Evolutionary conservation across 2,329 filamentous ascomycete species (phyloP), one percentile per base, ranked within the genome.

Genomic region (Phialophora macrospora): DNA sequence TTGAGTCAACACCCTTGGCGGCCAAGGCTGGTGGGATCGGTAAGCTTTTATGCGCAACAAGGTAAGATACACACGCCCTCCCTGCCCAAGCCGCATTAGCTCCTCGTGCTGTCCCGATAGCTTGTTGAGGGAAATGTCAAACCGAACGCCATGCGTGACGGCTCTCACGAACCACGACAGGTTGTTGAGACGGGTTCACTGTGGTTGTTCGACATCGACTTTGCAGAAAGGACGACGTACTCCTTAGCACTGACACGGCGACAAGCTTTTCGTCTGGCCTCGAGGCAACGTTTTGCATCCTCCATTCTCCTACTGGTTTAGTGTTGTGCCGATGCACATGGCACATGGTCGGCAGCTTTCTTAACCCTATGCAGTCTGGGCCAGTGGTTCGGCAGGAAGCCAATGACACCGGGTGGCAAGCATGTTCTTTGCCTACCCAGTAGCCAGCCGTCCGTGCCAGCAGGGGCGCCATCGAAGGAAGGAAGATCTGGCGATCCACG

Each of bases 401-500:
- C 14, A n/a, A 44, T 8, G 14, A 17, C 14, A 41, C 38, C 14
- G 6, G 17, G 38, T 41, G 38, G 38, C 38, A 44, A 44, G 38
- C 38, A 17, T 41, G 38, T 4, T 4, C 17, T 41, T 14, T 41
- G 38, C 2, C 6, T 41, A n/a, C 38, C 17, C 4, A 6, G 38
- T 38, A 2, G 30, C 30, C 30, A 34, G 32, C 32, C 9, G 32
- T 11, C 32, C 32, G 32, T 7, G 38, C 38, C 12, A 41, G 38
- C 38, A 41, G 38, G n/a, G 14, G 34, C n/a, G 24, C 26, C 20
- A 17, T 11, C 22, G 55, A n/a, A 55, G 17, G 24, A 32, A 11
- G 28, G 30, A 30, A 30, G 26, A 55, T 55, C 26, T 32, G 22
- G 24, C 28, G 52, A 55, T 55, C 52, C 52, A 32, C 28, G 52